Conservation (phyloP, 148 eudicot genomes). For the Spergularia bocconei region DNA sequence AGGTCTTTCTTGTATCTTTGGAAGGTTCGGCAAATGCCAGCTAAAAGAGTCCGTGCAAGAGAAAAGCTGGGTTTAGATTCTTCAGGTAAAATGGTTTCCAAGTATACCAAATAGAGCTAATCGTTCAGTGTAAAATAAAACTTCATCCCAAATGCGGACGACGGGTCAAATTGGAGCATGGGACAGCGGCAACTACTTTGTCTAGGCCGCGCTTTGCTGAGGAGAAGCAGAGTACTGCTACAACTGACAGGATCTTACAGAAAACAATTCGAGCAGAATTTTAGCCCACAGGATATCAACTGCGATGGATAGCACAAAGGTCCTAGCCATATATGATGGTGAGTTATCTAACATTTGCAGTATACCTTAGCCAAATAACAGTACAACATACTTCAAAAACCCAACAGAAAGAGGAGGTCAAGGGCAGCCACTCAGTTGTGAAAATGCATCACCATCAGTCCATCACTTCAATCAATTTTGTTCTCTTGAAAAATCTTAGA, state of each 20-base stretch:
- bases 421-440: too few species aligned
- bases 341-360: not conserved
- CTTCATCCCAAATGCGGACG: slow-evolving; percentile 57
- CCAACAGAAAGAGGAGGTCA: too few species aligned
- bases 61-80: slow-evolving; percentile 61
- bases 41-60: slow-evolving; percentile 65
- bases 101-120: not conserved
- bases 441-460: too few species aligned
- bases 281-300: slow-evolving; percentile 40
- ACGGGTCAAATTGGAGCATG: slow-evolving; percentile 97
- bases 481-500: too few species aligned
- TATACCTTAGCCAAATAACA: not conserved
- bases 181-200: slow-evolving; percentile 91
- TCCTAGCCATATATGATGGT: slow-evolving; percentile 41
- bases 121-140: not conserved
- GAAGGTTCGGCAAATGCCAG: slow-evolving; percentile 74
- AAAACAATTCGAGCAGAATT: slow-evolving; percentile 45
- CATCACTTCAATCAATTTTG: too few species aligned
- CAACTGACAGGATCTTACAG: slow-evolving; percentile 52
- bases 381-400: too few species aligned
- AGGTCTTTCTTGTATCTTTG: slow-evolving; percentile 39
- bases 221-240: slow-evolving; percentile 76
- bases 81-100: slow-evolving; percentile 36
- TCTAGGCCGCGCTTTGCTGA: slow-evolving; percentile 77
- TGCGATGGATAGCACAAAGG: slow-evolving; percentile 50